phyloP scores from a whole-genome alignment of 2,329 filamentous ascomycete genomes.

The Gaeumannomyces sp. region DNA sequence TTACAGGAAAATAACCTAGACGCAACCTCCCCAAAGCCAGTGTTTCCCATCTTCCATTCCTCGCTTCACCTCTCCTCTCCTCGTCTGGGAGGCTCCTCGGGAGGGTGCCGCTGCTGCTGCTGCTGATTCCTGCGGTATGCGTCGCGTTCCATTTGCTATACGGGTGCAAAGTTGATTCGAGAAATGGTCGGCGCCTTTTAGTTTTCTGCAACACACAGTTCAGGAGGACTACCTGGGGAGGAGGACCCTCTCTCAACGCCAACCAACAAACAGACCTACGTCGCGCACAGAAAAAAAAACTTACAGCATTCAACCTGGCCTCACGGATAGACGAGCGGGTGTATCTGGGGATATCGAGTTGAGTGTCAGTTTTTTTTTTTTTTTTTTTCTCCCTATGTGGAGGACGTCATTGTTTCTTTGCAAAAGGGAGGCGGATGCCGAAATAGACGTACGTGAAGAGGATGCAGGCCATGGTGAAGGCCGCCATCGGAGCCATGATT shows the following conservation, averaged over 20 bases:
- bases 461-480: constrained; percentile 8
- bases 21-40: no score
- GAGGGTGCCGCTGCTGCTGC: not conserved
- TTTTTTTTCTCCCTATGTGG: no score
- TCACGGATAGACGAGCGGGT: constrained; percentile 8
- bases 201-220: no score
- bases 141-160: constrained; percentile 2
- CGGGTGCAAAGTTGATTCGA: no score
- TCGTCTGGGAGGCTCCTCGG: constrained; percentile 1
- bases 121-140: not conserved
- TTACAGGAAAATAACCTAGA: no score
- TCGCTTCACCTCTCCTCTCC: not conserved
- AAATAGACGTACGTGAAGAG: constrained; percentile 2
- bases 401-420: not conserved
- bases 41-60: no score
- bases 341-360: no score
- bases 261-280: no score
- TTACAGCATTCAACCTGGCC: constrained; percentile 4
- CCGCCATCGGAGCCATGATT: constrained; percentile 2
- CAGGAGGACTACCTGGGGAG: no score
- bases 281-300: not conserved
- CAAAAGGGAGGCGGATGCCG: not conserved
- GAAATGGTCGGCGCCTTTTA: no score
- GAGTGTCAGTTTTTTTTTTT: no score
- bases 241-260: no score